These are phyloP conservation scores for Xylaria sp. DNA, from an alignment of 2,329 filamentous ascomycete genomes.

Conservation along the genomic window DNA sequence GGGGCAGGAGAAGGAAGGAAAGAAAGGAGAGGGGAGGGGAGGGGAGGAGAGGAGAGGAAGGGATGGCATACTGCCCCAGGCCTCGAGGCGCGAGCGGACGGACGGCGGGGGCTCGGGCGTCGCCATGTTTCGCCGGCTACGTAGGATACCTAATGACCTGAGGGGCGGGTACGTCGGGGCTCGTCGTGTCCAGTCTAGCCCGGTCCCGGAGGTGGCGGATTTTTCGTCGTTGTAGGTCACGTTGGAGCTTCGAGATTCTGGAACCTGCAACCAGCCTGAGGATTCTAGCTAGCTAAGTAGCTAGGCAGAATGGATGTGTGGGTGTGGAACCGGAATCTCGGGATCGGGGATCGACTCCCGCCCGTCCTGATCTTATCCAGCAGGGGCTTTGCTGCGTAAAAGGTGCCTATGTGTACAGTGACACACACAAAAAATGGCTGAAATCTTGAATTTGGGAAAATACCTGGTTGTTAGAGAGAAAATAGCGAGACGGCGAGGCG, in stretches of 20 bases:
- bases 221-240: background rate
- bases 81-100: constrained; percentile 41
- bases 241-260: background rate
- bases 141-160: too few relatives aligned
- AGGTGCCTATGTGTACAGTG: too few relatives aligned
- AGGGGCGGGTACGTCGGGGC: background rate
- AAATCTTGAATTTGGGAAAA: background rate
- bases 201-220: background rate
- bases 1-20: background rate
- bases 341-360: background rate
- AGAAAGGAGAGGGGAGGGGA: constrained; percentile 29
- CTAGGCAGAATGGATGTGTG: too few relatives aligned
- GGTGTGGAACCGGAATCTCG: background rate
- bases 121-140: constrained; percentile 38
- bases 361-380: too few relatives aligned
- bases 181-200: background rate
- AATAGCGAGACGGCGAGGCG: background rate
- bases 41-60: constrained; percentile 20
- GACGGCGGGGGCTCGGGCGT: constrained; percentile 37
- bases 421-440: too few relatives aligned
- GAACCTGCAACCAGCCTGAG: too few relatives aligned
- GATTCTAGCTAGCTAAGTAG: too few relatives aligned
- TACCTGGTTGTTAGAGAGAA: background rate
- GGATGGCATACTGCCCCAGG: constrained; percentile 53
- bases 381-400: too few relatives aligned